Evolutionary conservation across 768 basidiomycete species (phyloP).

Genomic region (Pulveroboletus frians): DNA sequence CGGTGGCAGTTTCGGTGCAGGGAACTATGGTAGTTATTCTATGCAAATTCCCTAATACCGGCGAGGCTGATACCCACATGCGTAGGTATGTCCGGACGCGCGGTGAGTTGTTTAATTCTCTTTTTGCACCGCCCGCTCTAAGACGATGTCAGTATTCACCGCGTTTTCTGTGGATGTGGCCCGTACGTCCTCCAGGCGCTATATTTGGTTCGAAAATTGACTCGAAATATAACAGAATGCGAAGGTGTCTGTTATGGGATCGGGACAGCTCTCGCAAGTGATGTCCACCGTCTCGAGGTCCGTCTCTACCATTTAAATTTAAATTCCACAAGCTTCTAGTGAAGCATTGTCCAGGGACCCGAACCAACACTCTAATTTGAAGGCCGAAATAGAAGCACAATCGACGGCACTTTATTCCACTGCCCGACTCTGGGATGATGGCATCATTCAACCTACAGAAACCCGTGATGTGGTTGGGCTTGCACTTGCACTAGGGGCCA

Average conservation of each 20-base stretch:
- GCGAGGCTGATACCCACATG: slow-evolving; percentile 11
- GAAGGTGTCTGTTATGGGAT: slow-evolving; percentile 94
- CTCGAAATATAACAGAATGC: slow-evolving; percentile 54
- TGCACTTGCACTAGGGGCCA: slow-evolving; percentile 73
- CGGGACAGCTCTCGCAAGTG: slow-evolving; percentile 86
- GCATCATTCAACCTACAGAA: slow-evolving; percentile 84
- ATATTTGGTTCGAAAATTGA: slow-evolving; percentile 8
- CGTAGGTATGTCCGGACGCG: slow-evolving; percentile 86
- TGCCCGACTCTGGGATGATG: slow-evolving; percentile 92
- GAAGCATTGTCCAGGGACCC: slow-evolving; percentile 54
- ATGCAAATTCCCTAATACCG: slow-evolving; percentile 1
- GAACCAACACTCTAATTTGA: slow-evolving; percentile 65
- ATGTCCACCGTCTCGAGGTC: slow-evolving; percentile 88
- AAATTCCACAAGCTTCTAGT: not conserved
- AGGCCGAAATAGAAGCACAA: slow-evolving; percentile 82
- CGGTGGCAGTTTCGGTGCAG: slow-evolving; percentile 91
- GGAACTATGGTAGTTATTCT: slow-evolving; percentile 73
- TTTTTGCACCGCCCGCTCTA: slow-evolving; percentile 4
- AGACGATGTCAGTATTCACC: slow-evolving; percentile 67
- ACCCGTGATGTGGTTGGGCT: slow-evolving; percentile 86
- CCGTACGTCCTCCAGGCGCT: slow-evolving; percentile 45
- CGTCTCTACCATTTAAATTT: slow-evolving; percentile 12
- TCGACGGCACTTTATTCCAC: slow-evolving; percentile 85
- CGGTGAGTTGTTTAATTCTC: slow-evolving; percentile 48
- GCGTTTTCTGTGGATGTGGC: slow-evolving; percentile 98